These are phyloP conservation scores for Glycine latifolia DNA, from an alignment of 306 rosid genomes.

Conservation along the genomic window DNA sequence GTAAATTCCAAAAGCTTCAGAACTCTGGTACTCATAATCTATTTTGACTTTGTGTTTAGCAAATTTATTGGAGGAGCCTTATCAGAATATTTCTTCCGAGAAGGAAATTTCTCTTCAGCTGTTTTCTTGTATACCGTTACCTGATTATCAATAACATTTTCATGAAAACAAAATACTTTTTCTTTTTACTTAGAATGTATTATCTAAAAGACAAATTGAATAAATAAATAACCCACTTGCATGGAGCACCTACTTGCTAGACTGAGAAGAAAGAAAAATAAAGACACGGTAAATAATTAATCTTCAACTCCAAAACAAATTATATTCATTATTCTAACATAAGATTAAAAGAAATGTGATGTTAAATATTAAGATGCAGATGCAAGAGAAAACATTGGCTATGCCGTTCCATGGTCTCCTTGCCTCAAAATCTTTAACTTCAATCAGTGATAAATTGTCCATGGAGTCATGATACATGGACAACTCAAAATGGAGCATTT, in stretches of 20 bases:
- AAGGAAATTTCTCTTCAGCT: slow-evolving; percentile 87
- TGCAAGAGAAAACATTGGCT: not conserved
- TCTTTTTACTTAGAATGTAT: not conserved
- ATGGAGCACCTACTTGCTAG: slow-evolving; percentile 15
- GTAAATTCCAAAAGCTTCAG: slow-evolving; percentile 89
- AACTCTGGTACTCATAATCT: slow-evolving; percentile 78
- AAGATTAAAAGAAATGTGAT: slow-evolving; percentile 28
- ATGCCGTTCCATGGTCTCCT: not conserved
- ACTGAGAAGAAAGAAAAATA: slow-evolving; percentile 23
- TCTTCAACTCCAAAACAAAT: slow-evolving; percentile 15
- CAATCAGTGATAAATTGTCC: slow-evolving; percentile 24
- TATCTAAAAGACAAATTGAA: slow-evolving; percentile 1
- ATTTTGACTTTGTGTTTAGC: slow-evolving; percentile 89
- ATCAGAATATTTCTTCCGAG: slow-evolving; percentile 89
- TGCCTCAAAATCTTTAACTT: slow-evolving; percentile 13
- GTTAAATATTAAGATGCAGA: slow-evolving; percentile 28
- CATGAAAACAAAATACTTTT: slow-evolving; percentile 11
- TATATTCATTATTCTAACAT: not conserved
- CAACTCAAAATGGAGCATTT: slow-evolving; percentile 27
- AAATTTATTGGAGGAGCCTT: slow-evolving; percentile 77
- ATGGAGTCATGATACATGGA: not conserved
- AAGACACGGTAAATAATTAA: slow-evolving; percentile 14
- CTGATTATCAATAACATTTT: slow-evolving; percentile 55
- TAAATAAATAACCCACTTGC: not conserved
- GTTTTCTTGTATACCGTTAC: slow-evolving; percentile 96